These are phyloP conservation scores for Lasiosphaeria hispida DNA, from an alignment of 495 filamentous ascomycete genomes.

Conservation along the genomic window DNA sequence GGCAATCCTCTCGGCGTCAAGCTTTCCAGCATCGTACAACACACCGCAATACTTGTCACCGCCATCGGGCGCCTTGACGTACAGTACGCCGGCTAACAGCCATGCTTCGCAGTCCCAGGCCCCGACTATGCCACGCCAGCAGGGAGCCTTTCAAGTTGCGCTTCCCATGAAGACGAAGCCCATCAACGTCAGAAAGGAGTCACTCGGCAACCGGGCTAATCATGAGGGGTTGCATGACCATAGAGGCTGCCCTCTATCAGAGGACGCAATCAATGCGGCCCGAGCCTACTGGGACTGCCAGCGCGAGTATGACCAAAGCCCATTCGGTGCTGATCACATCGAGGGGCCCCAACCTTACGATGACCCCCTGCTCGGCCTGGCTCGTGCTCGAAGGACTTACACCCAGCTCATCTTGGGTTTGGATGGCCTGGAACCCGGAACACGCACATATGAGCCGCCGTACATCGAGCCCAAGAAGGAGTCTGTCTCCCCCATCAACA, in stretches of 20 bases:
- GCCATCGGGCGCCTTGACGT: no score
- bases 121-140: no score
- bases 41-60: no score
- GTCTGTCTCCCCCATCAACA: no score
- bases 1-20: no score
- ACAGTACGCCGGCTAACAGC: no score
- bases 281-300: constrained; percentile 9
- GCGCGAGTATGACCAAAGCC: not conserved
- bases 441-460: constrained; percentile 19
- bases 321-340: not conserved
- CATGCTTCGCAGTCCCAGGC: no score
- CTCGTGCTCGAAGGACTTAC: not conserved
- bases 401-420: constrained; percentile 10
- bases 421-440: constrained; percentile 6
- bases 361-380: not conserved
- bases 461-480: not conserved
- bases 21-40: no score
- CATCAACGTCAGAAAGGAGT: not conserved
- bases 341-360: not conserved
- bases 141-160: no score
- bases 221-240: not conserved
- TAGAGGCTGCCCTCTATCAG: not conserved
- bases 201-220: not conserved
- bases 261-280: not conserved
- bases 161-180: no score